Conservation (phyloP, 345 rosid species). For the Syzygium aromaticum region DNA sequence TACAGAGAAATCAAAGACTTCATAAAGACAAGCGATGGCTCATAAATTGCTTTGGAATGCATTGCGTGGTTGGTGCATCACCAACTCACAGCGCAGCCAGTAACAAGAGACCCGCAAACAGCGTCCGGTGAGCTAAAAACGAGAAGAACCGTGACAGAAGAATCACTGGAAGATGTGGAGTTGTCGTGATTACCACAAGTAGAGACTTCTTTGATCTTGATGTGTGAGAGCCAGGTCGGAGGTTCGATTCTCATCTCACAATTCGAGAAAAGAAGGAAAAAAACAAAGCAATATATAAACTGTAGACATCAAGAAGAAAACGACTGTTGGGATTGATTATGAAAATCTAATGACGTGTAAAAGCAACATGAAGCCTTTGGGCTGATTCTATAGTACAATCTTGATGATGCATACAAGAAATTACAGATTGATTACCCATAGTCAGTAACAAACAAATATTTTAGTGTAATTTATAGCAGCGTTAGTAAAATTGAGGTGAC, state of each 20-base stretch:
- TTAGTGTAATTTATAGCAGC: background rate
- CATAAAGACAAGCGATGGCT: background rate
- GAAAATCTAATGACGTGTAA: background rate
- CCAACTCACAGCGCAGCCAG: slow-evolving; percentile 26
- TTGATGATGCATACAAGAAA: background rate
- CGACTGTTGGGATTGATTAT: background rate
- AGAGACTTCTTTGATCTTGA: background rate
- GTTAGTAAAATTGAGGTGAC: background rate
- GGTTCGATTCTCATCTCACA: background rate
- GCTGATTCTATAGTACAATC: background rate
- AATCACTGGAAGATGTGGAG: background rate
- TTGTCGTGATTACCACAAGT: background rate
- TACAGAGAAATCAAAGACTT: background rate
- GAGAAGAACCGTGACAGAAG: slow-evolving; percentile 15
- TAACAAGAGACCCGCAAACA: slow-evolving; percentile 13
- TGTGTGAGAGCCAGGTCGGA: background rate
- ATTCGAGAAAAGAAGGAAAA: background rate
- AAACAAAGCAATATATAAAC: too few species aligned
- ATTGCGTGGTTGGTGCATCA: background rate
- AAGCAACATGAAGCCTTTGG: background rate
- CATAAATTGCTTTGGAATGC: background rate
- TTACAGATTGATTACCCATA: background rate
- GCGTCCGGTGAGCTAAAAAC: slow-evolving; percentile 40
- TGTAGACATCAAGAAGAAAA: background rate
- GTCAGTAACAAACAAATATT: background rate